Evolutionary conservation across 1,284 basidiomycete species (phyloP).

Genomic region (Microstroma glucosiphilum): DNA sequence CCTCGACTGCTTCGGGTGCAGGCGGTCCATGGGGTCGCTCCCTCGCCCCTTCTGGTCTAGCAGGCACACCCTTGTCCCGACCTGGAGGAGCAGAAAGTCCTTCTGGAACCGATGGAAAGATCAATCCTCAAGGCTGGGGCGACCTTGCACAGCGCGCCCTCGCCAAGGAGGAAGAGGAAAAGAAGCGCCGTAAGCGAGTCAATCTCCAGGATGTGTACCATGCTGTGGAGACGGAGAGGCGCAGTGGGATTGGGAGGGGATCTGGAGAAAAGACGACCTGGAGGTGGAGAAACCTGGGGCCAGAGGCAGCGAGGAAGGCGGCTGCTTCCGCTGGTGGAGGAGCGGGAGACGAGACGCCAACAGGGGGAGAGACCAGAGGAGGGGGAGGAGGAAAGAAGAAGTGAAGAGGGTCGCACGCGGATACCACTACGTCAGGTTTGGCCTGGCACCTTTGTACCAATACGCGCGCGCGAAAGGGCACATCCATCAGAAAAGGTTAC

Average conservation of each 20-base stretch:
- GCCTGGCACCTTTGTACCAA: too few relatives aligned
- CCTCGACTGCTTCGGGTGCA: neutral
- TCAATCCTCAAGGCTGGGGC: constrained; percentile 28
- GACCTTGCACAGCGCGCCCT: constrained; percentile 42
- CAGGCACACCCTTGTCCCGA: constrained; percentile 3
- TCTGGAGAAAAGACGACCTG: constrained; percentile 21
- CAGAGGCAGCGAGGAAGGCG: too few relatives aligned
- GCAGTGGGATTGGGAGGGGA: constrained; percentile 23
- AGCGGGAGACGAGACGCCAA: too few relatives aligned
- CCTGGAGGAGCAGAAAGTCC: neutral
- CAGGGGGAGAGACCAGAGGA: too few relatives aligned
- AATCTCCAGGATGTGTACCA: constrained; percentile 43
- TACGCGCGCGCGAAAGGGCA: too few relatives aligned
- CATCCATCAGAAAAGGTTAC: too few relatives aligned
- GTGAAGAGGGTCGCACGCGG: too few relatives aligned
- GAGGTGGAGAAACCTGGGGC: constrained; percentile 13
- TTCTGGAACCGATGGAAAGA: neutral
- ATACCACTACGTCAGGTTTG: too few relatives aligned
- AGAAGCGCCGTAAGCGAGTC: constrained; percentile 32
- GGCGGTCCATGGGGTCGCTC: neutral
- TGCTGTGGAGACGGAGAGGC: constrained; percentile 38
- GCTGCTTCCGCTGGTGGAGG: too few relatives aligned
- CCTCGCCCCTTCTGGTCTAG: constrained; percentile 2
- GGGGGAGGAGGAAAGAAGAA: too few relatives aligned
- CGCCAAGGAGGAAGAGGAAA: constrained; percentile 41